Conservation (phyloP, 1,284 basidiomycete genomes). For the Trametes polyzona region DNA sequence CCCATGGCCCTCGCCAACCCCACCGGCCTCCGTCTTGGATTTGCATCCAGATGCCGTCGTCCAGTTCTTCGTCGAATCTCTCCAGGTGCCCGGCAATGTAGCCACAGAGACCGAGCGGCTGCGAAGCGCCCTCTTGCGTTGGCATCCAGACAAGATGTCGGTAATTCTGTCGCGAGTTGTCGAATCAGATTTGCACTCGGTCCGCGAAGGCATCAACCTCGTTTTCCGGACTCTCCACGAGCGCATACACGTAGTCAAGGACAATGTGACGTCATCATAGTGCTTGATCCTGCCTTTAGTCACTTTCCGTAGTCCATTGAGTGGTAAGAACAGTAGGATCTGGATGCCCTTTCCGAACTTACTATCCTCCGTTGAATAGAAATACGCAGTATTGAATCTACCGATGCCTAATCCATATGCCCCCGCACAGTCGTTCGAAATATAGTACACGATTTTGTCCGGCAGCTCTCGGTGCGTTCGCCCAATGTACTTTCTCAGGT, state of each 20-base stretch:
- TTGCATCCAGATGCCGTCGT: constrained; percentile 49
- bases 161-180: constrained; percentile 52
- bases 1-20: constrained; percentile 57
- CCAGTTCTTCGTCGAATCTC: constrained; percentile 57
- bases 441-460: too few species aligned
- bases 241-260: constrained; percentile 28
- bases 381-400: too few species aligned
- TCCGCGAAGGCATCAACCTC: constrained; percentile 48
- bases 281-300: background rate
- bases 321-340: too few species aligned
- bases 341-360: too few species aligned
- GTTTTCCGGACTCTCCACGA: constrained; percentile 31
- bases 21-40: constrained; percentile 38
- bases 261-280: background rate
- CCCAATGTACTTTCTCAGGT: too few species aligned
- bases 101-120: constrained; percentile 55
- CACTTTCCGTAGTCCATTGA: too few species aligned
- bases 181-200: constrained; percentile 51
- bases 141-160: constrained; percentile 77
- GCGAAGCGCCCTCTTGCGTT: constrained; percentile 62
- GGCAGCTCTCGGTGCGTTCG: too few species aligned
- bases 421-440: too few species aligned
- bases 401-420: too few species aligned
- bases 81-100: constrained; percentile 44
- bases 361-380: too few species aligned